Conservation (phyloP, 352 stramenopile genomes). For the Globisporangium yorkense region DNA sequence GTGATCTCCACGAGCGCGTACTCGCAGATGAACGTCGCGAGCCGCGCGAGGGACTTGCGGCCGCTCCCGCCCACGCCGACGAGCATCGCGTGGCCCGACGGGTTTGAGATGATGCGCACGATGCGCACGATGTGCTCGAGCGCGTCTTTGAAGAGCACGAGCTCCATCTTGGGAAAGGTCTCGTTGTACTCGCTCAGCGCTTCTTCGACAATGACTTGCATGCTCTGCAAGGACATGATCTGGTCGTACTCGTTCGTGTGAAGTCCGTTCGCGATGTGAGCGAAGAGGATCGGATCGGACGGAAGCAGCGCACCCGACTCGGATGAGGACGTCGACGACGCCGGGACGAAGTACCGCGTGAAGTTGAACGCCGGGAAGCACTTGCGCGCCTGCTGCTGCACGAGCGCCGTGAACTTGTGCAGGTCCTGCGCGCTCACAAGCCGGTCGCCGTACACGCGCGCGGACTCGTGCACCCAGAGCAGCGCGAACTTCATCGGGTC, state of each 20-base stretch:
- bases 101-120: constrained; percentile 92
- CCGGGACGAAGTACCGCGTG: constrained; percentile 82
- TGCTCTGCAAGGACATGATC: constrained; percentile 57
- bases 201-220: constrained; percentile 81
- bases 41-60: constrained; percentile 89
- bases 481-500: constrained; percentile 89
- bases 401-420: constrained; percentile 81
- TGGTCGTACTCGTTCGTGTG: constrained; percentile 91
- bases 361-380: constrained; percentile 91
- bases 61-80: constrained; percentile 92
- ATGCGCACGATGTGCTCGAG: constrained; percentile 94
- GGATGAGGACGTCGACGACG: constrained; percentile 19
- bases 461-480: constrained; percentile 96
- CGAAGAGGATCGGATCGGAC: constrained; percentile 90
- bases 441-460: constrained; percentile 93
- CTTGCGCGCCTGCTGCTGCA: constrained; percentile 90
- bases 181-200: constrained; percentile 93
- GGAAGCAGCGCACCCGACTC: constrained; percentile 10
- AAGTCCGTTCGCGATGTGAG: constrained; percentile 87
- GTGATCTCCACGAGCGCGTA: constrained; percentile 87
- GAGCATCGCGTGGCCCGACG: constrained; percentile 91
- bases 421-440: constrained; percentile 83
- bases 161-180: constrained; percentile 88
- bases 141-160: constrained; percentile 95
- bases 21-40: constrained; percentile 90